These are phyloP conservation scores for Arthrobotrys musiformis DNA, from an alignment of 2,329 filamentous ascomycete genomes.

Conservation along the genomic window DNA sequence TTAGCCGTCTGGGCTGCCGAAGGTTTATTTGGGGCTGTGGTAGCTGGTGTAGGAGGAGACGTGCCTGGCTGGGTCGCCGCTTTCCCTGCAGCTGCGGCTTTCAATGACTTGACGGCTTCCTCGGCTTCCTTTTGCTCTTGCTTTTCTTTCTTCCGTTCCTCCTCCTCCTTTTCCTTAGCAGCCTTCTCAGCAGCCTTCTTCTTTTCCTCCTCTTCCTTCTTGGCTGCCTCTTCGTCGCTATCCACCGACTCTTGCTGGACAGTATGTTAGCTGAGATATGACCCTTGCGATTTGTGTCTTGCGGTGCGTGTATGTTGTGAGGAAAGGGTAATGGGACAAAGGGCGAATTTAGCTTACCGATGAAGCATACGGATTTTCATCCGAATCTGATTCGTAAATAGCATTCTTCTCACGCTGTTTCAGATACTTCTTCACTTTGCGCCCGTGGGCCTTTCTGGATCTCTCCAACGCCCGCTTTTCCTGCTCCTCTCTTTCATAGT, in stretches of 20 bases:
- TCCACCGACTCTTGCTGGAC: conserved; percentile 61
- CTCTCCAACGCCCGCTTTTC: conserved; percentile 68
- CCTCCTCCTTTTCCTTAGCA: conserved; percentile 54
- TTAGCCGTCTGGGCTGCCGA: conserved; percentile 50
- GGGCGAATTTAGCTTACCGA: conserved; percentile 57
- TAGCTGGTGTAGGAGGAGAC: conserved; percentile 47
- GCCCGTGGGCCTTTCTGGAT: conserved; percentile 64
- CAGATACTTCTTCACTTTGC: conserved; percentile 65
- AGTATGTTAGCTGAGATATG: conserved; percentile 61
- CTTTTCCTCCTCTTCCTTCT: conserved; percentile 66
- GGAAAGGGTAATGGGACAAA: too few relatives aligned
- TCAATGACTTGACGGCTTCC: conserved; percentile 53
- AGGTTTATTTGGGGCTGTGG: conserved; percentile 41
- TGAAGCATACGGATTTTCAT: conserved; percentile 61
- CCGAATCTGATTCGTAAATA: conserved; percentile 66
- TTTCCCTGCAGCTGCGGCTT: conserved; percentile 54
- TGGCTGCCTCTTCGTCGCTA: conserved; percentile 63
- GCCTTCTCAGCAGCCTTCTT: conserved; percentile 58
- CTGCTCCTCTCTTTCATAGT: conserved; percentile 71
- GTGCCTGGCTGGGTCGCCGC: conserved; percentile 52
- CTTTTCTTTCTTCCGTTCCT: conserved; percentile 41
- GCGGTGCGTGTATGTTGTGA: conserved; percentile 5
- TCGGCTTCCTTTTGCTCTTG: conserved; percentile 54
- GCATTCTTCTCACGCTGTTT: conserved; percentile 67
- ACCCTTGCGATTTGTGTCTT: conserved; percentile 57